Evolutionary conservation across 495 filamentous ascomycete genomes (phyloP).

Genomic region (Glarea lozoyensis): DNA sequence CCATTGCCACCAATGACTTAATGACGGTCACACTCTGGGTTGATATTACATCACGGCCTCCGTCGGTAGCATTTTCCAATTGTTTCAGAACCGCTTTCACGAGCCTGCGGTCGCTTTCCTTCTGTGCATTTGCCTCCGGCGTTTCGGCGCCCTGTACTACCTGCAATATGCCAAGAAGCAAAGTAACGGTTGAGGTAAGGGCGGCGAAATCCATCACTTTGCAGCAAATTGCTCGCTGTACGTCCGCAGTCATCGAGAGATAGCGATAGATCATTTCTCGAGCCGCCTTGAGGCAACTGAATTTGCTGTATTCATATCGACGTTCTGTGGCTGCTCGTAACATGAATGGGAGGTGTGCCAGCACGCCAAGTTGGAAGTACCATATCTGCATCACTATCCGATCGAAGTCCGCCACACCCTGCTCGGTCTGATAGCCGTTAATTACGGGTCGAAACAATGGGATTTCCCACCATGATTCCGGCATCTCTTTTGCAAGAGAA

Average conservation of each 20-base stretch:
- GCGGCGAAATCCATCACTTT: slow-evolving; percentile 37
- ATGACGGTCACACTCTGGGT: slow-evolving; percentile 33
- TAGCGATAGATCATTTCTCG: slow-evolving; percentile 33
- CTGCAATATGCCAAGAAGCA: slow-evolving; percentile 30
- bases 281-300: slow-evolving; percentile 29
- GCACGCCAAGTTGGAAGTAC: slow-evolving; percentile 32
- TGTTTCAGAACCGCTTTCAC: slow-evolving; percentile 22
- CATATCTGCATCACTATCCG: slow-evolving; percentile 32
- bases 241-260: slow-evolving; percentile 26
- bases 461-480: slow-evolving; percentile 26
- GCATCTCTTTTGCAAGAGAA: slow-evolving; percentile 27
- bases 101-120: slow-evolving; percentile 25
- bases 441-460: slow-evolving; percentile 2
- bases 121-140: slow-evolving; percentile 15
- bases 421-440: neutral
- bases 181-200: slow-evolving; percentile 34
- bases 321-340: slow-evolving; percentile 32
- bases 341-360: slow-evolving; percentile 40
- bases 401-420: slow-evolving; percentile 23
- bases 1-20: slow-evolving; percentile 31
- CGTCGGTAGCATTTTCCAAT: slow-evolving; percentile 29
- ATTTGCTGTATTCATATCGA: slow-evolving; percentile 40
- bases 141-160: neutral
- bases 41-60: slow-evolving; percentile 30
- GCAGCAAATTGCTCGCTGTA: slow-evolving; percentile 28